Base-by-base conservation (phyloP, 805 yeast genomes). In the Ogataea nakhonphanomensis region DNA sequence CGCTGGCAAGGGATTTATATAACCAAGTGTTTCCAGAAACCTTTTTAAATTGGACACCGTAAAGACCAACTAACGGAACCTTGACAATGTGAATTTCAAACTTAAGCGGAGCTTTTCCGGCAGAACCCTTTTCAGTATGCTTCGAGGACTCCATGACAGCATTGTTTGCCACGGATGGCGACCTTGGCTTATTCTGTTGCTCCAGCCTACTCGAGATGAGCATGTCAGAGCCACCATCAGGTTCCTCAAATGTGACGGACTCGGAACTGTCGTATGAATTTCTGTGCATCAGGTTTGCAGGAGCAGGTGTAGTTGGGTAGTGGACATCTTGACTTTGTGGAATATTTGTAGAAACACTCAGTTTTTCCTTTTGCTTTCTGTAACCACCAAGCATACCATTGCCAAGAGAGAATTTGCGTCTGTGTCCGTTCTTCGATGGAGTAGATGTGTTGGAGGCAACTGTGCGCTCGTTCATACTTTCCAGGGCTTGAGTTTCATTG, bases 31-130 rank as follows among this genome's bases (percentile, higher is more conserved):
- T 89, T 55, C 98, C 98, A 43, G 85, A 74, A 23, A 90, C 74
- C 60, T 90, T 90, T 71, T 91, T 91, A 69, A 90, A 89, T 61
- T 91, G 97, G 34, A 90, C 90, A 63, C 98, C 98, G 50, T 84
- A 89, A 44, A 91, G 70, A 4, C 95, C 88, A 39, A 90, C 84
- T 50, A 90, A 73, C 33, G 96, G 95, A 34, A 90, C 95, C 59
- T 89, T 89, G 29, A 90, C 97, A 48, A 90, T 80, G 59, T 85
- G 89, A 47, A 91, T 85, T 59, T 91, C 97, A 63, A 90, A 90
- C 55, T 84, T 80, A 55, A 91, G 71, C 13, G 95, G 95, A 15
- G 80, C 73, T 48, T 75, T 67, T 25, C 50, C 39, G 14, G 53
- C 49, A 25, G 51, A 43, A 9, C 31, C 27, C 34, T 46, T 48